Evolutionary conservation across 176 grass and related monocot species (phyloP).

Genomic region (Ananas comosus): DNA sequence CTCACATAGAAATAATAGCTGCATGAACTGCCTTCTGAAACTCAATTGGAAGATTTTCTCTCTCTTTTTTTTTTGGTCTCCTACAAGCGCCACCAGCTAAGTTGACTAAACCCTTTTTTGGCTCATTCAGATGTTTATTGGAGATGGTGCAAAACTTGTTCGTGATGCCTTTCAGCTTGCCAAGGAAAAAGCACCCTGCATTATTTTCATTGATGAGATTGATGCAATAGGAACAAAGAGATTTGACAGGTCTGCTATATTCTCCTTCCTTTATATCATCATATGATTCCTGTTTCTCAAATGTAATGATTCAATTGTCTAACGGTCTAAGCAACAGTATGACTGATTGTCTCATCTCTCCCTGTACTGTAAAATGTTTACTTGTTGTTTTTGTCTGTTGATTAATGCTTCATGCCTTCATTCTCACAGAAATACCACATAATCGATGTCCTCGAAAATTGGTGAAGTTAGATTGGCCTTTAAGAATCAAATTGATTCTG

Average conservation of each 20-base stretch:
- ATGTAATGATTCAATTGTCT: not conserved
- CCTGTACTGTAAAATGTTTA: too few relatives aligned
- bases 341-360: too few relatives aligned
- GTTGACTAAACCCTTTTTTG: conserved; percentile 6
- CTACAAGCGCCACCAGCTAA: not conserved
- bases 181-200: conserved; percentile 90
- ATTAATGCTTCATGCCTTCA: too few relatives aligned
- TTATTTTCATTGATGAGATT: conserved; percentile 96
- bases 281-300: not conserved
- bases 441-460: too few relatives aligned
- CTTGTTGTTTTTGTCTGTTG: too few relatives aligned
- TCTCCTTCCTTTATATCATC: not conserved
- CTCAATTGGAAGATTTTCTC: not conserved
- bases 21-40: not conserved
- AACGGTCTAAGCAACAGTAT: too few relatives aligned
- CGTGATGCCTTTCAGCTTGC: conserved; percentile 90
- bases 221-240: conserved; percentile 94
- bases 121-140: conserved; percentile 83
- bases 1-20: not conserved
- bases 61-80: not conserved
- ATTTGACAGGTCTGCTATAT: conserved; percentile 64
- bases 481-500: too few relatives aligned
- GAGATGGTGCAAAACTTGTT: conserved; percentile 93
- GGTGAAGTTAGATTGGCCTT: too few relatives aligned
- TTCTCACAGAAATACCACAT: too few relatives aligned